Evolutionary conservation across 495 filamentous ascomycete genomes (phyloP).

Genomic region (Penicillium egyptiacum): DNA sequence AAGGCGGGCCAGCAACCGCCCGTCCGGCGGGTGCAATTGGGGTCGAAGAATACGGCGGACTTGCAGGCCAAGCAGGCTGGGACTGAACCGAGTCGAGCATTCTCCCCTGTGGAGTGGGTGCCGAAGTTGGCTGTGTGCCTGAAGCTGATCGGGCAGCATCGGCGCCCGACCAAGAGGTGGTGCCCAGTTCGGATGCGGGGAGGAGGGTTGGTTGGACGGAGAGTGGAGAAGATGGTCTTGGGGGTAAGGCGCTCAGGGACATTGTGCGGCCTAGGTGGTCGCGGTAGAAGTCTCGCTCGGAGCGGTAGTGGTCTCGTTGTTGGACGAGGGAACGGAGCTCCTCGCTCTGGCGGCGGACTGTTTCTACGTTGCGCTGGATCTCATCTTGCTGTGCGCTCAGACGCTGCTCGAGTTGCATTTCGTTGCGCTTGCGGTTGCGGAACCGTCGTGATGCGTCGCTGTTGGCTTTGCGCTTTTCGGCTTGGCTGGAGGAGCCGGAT

Average conservation of each 20-base stretch:
- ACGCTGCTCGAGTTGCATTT: slow-evolving; percentile 68
- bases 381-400: slow-evolving; percentile 54
- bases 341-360: slow-evolving; percentile 56
- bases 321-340: slow-evolving; percentile 56
- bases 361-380: slow-evolving; percentile 58
- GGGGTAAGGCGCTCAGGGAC: slow-evolving; percentile 38
- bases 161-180: slow-evolving; percentile 14
- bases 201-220: slow-evolving; percentile 8
- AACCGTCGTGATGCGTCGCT: slow-evolving; percentile 91
- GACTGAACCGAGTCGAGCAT: slow-evolving; percentile 17
- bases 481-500: slow-evolving; percentile 78
- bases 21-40: slow-evolving; percentile 9
- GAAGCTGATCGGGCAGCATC: slow-evolving; percentile 12
- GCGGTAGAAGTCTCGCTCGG: slow-evolving; percentile 66
- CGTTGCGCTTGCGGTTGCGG: slow-evolving; percentile 85
- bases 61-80: slow-evolving; percentile 25
- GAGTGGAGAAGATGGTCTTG: slow-evolving; percentile 46
- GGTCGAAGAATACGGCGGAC: slow-evolving; percentile 21
- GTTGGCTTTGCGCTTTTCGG: slow-evolving; percentile 91
- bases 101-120: slow-evolving; percentile 7
- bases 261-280: slow-evolving; percentile 58
- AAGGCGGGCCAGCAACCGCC: slow-evolving; percentile 9
- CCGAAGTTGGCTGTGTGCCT: slow-evolving; percentile 4
- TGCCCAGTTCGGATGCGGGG: slow-evolving; percentile 11
- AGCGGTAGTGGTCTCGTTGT: slow-evolving; percentile 55